Base-by-base conservation (phyloP, 1,284 basidiomycete genomes). In the Coriolopsis trogii region DNA sequence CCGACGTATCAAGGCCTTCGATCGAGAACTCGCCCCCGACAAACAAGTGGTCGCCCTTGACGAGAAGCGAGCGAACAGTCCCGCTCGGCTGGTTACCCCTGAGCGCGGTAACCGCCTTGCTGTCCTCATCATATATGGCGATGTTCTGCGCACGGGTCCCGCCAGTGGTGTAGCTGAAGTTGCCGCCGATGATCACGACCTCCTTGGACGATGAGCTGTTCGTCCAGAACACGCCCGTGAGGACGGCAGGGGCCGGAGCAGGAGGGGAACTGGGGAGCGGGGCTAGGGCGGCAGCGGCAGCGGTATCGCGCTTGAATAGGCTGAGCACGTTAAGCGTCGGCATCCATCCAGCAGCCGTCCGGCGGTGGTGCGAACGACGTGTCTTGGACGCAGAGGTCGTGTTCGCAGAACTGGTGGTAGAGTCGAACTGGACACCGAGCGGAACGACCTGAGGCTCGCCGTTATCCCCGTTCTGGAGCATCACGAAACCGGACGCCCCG, bases 201-300 rank as follows among this genome's bases (percentile, higher is more conserved):
- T 90, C 79, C 37, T 76, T 73, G 3, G 78, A 78, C 5, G 83
- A 82, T 1, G 86, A 83, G 33, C 77, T 77, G 64, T 97, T 97
- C 15, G 84, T 88, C 91, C 92, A 98, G 75, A 95, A 98, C 2
- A 84, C 82, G 29, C 93, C 95, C 0, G 92, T 81, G 36, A 97
- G 77, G 49, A 98, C 84, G 26, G 93, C 86, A 1, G 94, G 92
- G 1, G 91, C 86, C 0, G 81, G 72, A 1, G 82, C 77, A 1
- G 83, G 69, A 24, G 79, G 74, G 0, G 76, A 55, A 16, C 81
- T 53, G 7, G 89, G 87, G 13, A 92, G 78, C 2, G 79, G 67
- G 1, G 75, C 59, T 16, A 78, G 66, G 30, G 71, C 68, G 24
- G 63, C 65, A 6, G 64, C 66, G 24, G 50, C 23, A 12, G 45